Base-by-base conservation (phyloP, 306 rosid species). In the Potentilla sterilis region DNA sequence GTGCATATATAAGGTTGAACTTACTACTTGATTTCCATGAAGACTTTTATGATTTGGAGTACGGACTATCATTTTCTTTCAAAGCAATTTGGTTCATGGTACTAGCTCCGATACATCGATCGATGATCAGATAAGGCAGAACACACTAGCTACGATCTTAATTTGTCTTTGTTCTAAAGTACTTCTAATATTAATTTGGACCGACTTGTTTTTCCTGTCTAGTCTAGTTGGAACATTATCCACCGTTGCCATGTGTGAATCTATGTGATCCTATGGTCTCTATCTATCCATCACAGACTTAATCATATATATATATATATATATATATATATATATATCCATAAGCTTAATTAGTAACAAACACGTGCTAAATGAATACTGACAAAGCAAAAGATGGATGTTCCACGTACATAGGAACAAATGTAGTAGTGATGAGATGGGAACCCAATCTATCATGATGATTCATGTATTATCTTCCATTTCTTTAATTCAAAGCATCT, bases 91-190 rank as follows among this genome's bases (percentile, higher is more conserved):
- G 9, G 9, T 14, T 28, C 55, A 28, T 42, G 43, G n/a, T 13
- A 44, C 6, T n/a, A n/a, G n/a, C n/a, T 15, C 18, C 55, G 28
- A 28, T 28, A 0, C 28, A 28, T 63, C 22, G 21, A 63, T 35
- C 44, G 67, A 63, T 35, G 4, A 28, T 58, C 13, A 72, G 84
- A 81, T 81, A 63, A 81, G 77, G 84, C 69, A 34, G 63, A 63
- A 42, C 61, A 72, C 80, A 69, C 65, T 49, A 34, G 9, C 7
- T 10, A 34, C 43, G 3, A 42, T 42, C 68, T 12, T 24, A 0
- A 28, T 28, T 0, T 28, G 37, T 41, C 34, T 4, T 6, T 21
- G 74, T 47, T 9, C 10, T 2, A 1, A 4, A n/a, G n/a, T n/a
- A 28, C 28, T 47, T 32, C 16, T 28, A 2, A 1, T 47, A 28